Evolutionary conservation across 78 protist genomes (phyloP), one percentile per base, ranked within the genome.

Genomic region (Dictyostelium citrinum): DNA sequence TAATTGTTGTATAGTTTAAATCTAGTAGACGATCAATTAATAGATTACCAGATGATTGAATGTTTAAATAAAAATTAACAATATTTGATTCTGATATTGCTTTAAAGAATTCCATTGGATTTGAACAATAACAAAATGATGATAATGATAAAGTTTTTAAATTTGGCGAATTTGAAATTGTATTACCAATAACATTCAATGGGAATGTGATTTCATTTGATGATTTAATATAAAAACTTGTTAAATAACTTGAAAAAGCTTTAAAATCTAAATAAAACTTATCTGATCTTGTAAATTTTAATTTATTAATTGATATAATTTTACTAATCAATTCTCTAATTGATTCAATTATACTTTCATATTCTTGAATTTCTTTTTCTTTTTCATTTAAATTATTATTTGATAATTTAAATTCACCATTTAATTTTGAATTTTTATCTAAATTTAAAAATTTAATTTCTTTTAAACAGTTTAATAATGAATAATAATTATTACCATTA

Each of bases 101-200:
- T 12, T 20, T 22, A 39, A 75, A 33, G 17, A 75, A 75, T 17
- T 41, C 60, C 33, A 75, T 39, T 41, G 81, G 58, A 41, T 75
- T 75, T n/a, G 81, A 75, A 41, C 81, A 75, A 75, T 75, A 75
- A 41, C 81, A 75, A 41, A 75, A 75, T 10, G 49, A 41, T n/a
- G n/a, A 8, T 22, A 75, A 33, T n/a, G 81, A 41, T 2, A 75
- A 0, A 9, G 61, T 39, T 75, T 75, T 75, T 41, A 75, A 41
- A 41, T 75, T 75, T 35, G 58, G 46, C 8, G 81, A 75, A 16
- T 43, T 75, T 22, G 17, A 24, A 22, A 75, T 16, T 0, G 81
- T 75, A n/a, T 75, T 20, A 14, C 45, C 81, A 31, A 75, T n/a
- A 2, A 14, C 1, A 22, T 75, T 11, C 24, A 75, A 43, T 31